Conservation (phyloP, 2,329 filamentous ascomycete species). For the Talaromyces sp. region DNA sequence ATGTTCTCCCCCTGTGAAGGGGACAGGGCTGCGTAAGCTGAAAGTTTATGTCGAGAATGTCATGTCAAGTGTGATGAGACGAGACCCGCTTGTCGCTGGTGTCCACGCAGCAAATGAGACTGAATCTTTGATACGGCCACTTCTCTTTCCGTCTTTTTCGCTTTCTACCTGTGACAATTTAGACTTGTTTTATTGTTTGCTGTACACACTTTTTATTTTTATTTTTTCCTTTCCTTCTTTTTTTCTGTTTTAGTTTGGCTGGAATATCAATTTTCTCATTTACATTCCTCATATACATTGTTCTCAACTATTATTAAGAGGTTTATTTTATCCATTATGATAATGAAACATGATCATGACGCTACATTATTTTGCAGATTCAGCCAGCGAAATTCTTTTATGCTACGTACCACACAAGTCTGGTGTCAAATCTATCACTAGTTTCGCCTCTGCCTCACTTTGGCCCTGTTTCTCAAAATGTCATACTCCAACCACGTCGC, state of each 20-base stretch:
- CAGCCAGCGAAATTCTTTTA: no score
- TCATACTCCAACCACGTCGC: constrained; percentile 88
- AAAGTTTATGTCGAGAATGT: no score
- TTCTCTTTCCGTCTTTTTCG: not conserved
- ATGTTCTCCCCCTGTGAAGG: no score
- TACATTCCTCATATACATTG: not conserved
- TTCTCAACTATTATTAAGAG: not conserved
- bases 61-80: no score
- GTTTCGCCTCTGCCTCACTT: constrained; percentile 52
- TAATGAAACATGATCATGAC: not conserved
- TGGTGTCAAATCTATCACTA: not conserved
- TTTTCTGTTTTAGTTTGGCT: not conserved
- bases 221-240: no score
- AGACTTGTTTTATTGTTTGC: not conserved
- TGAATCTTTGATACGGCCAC: no score
- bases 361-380: no score
- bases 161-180: not conserved
- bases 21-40: no score
- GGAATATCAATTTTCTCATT: not conserved
- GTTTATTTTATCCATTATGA: not conserved
- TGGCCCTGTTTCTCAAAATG: constrained; percentile 56
- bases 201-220: not conserved
- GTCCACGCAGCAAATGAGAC: no score
- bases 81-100: no score
- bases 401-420: no score